Evolutionary conservation across 1,284 basidiomycete species (phyloP).

Genomic region (Coniferiporia sulphurascens): DNA sequence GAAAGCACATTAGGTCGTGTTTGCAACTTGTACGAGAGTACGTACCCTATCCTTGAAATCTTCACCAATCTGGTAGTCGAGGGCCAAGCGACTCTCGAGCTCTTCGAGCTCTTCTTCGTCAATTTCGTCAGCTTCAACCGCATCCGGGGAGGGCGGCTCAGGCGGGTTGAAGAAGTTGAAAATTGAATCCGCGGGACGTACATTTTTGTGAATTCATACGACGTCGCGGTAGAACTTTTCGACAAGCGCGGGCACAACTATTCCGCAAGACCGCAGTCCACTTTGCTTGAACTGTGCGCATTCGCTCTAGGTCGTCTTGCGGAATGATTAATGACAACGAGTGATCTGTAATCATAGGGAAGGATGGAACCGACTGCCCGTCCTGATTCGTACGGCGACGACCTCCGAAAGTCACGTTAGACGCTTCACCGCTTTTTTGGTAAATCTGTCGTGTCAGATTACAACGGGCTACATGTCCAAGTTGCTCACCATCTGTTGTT

Average conservation of each 20-base stretch:
- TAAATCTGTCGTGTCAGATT: not conserved
- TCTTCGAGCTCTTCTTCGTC: no score
- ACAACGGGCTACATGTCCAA: not conserved
- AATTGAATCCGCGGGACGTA: not conserved
- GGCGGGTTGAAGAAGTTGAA: no score
- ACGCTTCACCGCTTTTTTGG: constrained; percentile 23
- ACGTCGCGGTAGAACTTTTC: constrained; percentile 23
- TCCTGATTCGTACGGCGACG: constrained; percentile 23
- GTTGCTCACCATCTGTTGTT: constrained; percentile 6
- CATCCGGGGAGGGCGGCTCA: no score
- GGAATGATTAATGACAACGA: not conserved
- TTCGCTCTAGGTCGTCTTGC: not conserved
- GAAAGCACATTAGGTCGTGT: no score
- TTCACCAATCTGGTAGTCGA: no score
- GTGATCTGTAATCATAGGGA: not conserved
- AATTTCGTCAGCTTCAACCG: no score
- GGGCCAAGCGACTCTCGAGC: no score
- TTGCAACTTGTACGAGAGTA: no score
- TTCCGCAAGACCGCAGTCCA: constrained; percentile 1
- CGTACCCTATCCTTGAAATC: no score
- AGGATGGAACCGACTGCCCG: constrained; percentile 10
- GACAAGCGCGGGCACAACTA: constrained; percentile 23
- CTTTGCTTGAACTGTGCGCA: constrained; percentile 1
- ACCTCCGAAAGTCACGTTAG: constrained; percentile 23
- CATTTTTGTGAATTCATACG: constrained; percentile 23